phyloP scores from a whole-genome alignment of 331 rosid genomes.

The Cydonia oblonga region DNA sequence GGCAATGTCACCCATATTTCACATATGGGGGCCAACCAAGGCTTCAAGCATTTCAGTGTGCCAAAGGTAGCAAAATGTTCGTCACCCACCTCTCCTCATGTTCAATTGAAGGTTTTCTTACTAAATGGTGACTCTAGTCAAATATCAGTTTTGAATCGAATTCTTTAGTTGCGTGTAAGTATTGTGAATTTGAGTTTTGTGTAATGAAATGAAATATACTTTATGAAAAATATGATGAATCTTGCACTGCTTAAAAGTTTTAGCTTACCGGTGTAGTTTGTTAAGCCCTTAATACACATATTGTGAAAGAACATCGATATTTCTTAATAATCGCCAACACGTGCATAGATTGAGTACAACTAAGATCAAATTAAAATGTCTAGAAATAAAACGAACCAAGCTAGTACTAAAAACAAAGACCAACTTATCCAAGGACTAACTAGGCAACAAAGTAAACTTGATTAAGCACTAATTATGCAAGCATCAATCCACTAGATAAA shows the following conservation, averaged over 20 bases:
- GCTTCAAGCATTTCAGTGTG: slow-evolving; percentile 66
- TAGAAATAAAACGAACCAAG: too few species aligned
- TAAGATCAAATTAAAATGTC: too few species aligned
- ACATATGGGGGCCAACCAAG: slow-evolving; percentile 96
- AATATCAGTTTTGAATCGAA: slow-evolving; percentile 62
- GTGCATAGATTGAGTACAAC: too few species aligned
- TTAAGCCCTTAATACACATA: not conserved
- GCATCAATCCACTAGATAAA: too few species aligned
- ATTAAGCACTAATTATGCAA: too few species aligned
- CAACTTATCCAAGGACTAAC: too few species aligned
- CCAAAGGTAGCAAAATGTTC: slow-evolving; percentile 83
- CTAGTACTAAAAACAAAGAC: too few species aligned
- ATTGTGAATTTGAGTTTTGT: not conserved
- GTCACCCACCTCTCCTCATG: slow-evolving; percentile 49
- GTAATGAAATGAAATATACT: not conserved
- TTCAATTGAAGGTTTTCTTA: slow-evolving; percentile 84
- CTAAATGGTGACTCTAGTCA: slow-evolving; percentile 87
- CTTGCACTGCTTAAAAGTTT: not conserved
- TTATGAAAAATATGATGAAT: not conserved
- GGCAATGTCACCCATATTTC: slow-evolving; percentile 53
- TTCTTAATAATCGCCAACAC: too few species aligned
- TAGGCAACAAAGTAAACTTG: too few species aligned
- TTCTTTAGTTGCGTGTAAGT: slow-evolving; percentile 32
- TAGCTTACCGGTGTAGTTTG: not conserved
- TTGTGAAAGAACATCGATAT: too few species aligned